Evolutionary conservation across 805 yeast genomes (phyloP), one percentile per base, ranked within the genome.

Genomic region (Saccharomycopsis selenospora): DNA sequence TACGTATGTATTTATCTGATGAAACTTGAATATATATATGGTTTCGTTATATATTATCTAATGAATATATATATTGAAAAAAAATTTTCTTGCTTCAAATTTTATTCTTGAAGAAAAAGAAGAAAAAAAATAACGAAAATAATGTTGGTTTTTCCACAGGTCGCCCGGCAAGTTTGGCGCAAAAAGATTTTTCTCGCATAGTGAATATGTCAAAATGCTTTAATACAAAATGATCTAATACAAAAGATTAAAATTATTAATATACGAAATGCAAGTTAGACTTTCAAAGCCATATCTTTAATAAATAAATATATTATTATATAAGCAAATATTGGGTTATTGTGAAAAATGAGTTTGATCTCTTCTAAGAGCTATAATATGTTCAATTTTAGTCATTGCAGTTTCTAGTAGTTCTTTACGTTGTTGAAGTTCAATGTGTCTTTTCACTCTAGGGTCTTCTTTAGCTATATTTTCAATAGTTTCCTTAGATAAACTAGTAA

Each of bases 381-480:
- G 50, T 54, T 91, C 96, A 48, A 93, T 89, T 68, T 86, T 91
- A 51, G 72, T 74, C 57, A 90, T 63, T 0, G 97, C 99, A 44
- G 85, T 67, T 56, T 88, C 95, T 46, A 95, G 72, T 48, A 89
- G 67, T 58, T 89, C 96, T 63, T 91, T 93, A 42, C 97, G 78
- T 64, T 88, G 91, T 64, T 93, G 99, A 53, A 95, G 67, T 60
- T 91, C 96, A 57, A 93, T 85, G 59, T 93, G 99, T 57, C 83
- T 76, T 62, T 84, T 84, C 49, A 95, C 79, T 66, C 82, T 85
- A 18, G 96, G 93, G 65, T 93, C 96, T 65, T 93, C 97, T 57
- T 88, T 87, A 0, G 99, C 99, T 67, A 91, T 87, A 51, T 67
- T 67, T 59, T 90, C 97, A 45, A 93, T 74, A 60, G 90, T 95